Evolutionary conservation across 1,139 yeast species (phyloP), one percentile per base, ranked within the genome.

Genomic region (Geotrichum australiense): DNA sequence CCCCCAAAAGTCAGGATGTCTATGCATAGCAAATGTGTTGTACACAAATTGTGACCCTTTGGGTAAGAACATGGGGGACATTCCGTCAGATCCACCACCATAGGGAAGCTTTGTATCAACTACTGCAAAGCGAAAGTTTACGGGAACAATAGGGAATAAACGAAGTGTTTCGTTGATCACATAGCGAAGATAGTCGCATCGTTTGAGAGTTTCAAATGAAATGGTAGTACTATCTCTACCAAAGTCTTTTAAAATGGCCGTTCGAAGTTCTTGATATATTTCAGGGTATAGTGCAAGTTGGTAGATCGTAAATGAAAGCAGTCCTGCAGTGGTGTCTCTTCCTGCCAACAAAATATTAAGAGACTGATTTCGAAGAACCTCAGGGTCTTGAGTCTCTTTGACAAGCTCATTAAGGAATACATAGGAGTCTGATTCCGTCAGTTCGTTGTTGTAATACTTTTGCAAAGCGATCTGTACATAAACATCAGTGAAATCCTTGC

Each of bases 71-170:
- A 74, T 49, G 7, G 79, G 79, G 15, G 60, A 43, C 6, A 46
- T 39, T 11, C 64, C 70, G 43, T 71, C 69, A 3, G 59, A 52
- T 4, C 78, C 78, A 23, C 78, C 78, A 18, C 79, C 79, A 28
- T 61, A 59, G 23, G 79, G 79, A 37, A 74, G 59, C 8, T 70
- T 64, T 4, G 78, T 73, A 47, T 68, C 69, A 41, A 58, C 65
- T 10, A 64, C 59, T 18, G 76, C 70, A 30, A 61, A 59, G 44
- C 81, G 64, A 53, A 66, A 66, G 53, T 75, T 75, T 35, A 64
- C 54, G 20, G 80, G 80, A 21, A 76, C 80, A 5, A 73, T 65
- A 11, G 80, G 81, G 50, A 73, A 74, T 50, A 75, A 54, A 49
- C 80, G 65, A 47, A 75, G 66, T 4, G 64, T 61, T 56, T 75